Conservation (phyloP, 176 grass and related monocot species). For the Ensete glaucum region DNA sequence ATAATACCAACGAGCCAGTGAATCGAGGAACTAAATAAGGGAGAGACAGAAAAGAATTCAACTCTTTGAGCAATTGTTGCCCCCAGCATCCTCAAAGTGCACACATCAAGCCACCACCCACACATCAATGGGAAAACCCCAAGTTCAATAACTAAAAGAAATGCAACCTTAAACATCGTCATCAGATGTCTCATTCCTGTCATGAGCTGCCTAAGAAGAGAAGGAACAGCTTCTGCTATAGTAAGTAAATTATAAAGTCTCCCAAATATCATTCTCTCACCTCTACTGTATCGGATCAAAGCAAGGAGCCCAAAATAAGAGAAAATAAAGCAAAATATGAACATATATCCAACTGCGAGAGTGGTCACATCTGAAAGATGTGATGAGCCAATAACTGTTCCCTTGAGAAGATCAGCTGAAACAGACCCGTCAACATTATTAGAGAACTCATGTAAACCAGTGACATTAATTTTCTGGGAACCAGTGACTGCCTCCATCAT, state of each 20-base stretch:
- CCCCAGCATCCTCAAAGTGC: slow-evolving; percentile 92
- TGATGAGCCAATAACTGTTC: slow-evolving; percentile 44
- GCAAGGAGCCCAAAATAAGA: slow-evolving; percentile 82
- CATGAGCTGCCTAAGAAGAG: slow-evolving; percentile 78
- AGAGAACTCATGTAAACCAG: slow-evolving; percentile 38
- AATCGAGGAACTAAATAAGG: slow-evolving; percentile 76
- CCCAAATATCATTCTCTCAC: slow-evolving; percentile 73
- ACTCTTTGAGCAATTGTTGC: slow-evolving; percentile 83
- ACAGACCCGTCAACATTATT: slow-evolving; percentile 31
- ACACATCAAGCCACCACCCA: slow-evolving; percentile 99
- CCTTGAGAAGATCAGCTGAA: slow-evolving; percentile 38
- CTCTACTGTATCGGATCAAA: slow-evolving; percentile 68
- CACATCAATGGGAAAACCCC: slow-evolving; percentile 97
- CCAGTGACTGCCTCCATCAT: slow-evolving; percentile 66
- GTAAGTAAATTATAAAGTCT: slow-evolving; percentile 72
- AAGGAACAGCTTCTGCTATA: slow-evolving; percentile 81
- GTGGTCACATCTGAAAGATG: slow-evolving; percentile 95
- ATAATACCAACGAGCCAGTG: slow-evolving; percentile 98
- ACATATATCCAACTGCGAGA: slow-evolving; percentile 84
- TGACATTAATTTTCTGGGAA: slow-evolving; percentile 74
- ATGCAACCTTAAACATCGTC: slow-evolving; percentile 96
- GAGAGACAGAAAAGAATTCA: slow-evolving; percentile 80
- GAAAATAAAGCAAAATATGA: slow-evolving; percentile 64
- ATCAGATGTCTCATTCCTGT: slow-evolving; percentile 86
- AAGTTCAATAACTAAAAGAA: slow-evolving; percentile 92